Percentiles rank a stretch among this genome's conserved stretches.
phyloP scores from a whole-genome alignment of 306 rosid species.

The Prunus fruticosa region DNA sequence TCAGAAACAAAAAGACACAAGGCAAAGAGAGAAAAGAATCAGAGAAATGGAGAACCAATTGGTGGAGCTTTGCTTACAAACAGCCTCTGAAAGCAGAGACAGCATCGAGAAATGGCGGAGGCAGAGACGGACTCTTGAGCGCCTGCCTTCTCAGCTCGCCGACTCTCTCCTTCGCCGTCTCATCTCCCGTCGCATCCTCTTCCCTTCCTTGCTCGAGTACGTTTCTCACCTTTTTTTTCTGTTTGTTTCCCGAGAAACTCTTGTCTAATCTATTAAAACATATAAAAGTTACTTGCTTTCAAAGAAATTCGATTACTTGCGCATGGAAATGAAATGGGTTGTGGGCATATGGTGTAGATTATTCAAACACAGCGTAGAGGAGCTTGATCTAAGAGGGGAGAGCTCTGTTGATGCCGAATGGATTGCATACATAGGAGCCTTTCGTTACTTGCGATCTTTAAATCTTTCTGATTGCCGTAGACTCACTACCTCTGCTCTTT shows the following conservation, averaged over 20 bases:
- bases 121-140: constrained; percentile 68
- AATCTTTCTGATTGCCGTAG: constrained; percentile 62
- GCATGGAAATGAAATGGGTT: not conserved
- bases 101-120: constrained; percentile 65
- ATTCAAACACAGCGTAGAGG: constrained; percentile 69
- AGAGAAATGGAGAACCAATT: not conserved
- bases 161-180: constrained; percentile 71
- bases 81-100: constrained; percentile 19
- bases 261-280: not conserved
- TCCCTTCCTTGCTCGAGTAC: constrained; percentile 85
- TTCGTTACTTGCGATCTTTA: constrained; percentile 50
- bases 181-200: constrained; percentile 59
- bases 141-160: constrained; percentile 67
- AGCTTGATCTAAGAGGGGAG: constrained; percentile 57
- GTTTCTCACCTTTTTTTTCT: not conserved
- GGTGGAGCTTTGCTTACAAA: constrained; percentile 19
- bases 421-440: constrained; percentile 94
- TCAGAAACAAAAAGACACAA: not conserved
- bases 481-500: constrained; percentile 62
- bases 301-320: not conserved
- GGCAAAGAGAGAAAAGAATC: not conserved
- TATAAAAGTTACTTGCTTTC: not conserved
- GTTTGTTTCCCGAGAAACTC: not conserved
- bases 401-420: constrained; percentile 72
- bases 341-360: constrained; percentile 32